A percentile compares a stretch with the other conserved stretches of the same genome.
Conservation (phyloP, 2,329 filamentous ascomycete genomes). For the Scedosporium apiospermum region DNA sequence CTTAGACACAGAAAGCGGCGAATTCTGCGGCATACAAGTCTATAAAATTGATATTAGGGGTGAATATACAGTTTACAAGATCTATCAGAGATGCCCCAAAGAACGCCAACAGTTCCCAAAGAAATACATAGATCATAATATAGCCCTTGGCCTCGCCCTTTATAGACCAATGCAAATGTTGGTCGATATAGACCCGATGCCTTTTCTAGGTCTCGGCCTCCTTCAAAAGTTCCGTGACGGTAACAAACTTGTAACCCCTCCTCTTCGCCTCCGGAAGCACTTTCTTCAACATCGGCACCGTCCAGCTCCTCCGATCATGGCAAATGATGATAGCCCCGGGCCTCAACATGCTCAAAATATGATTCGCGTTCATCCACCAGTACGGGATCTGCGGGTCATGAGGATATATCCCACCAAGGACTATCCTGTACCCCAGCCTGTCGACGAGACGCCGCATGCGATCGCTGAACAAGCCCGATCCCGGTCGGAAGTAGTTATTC, state of each 20-base stretch:
- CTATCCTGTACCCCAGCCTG: conserved; percentile 57
- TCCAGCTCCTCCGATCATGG: conserved; percentile 80
- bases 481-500: conserved; percentile 68
- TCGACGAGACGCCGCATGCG: conserved; percentile 55
- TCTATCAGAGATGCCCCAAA: too few species aligned
- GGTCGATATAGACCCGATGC: too few species aligned
- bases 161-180: too few species aligned
- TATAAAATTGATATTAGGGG: too few species aligned
- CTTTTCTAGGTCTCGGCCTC: conserved; percentile 1
- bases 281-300: conserved; percentile 62
- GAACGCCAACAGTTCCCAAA: too few species aligned
- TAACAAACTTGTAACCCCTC: conserved; percentile 63
- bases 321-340: conserved; percentile 76
- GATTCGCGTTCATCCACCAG: conserved; percentile 60
- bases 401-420: conserved; percentile 80
- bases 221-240: conserved; percentile 56
- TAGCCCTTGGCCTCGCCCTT: too few species aligned
- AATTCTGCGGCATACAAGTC: too few species aligned
- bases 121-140: too few species aligned
- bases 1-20: too few species aligned
- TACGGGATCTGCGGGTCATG: conserved; percentile 80
- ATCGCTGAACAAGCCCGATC: conserved; percentile 71
- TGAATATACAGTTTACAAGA: too few species aligned
- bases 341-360: conserved; percentile 70
- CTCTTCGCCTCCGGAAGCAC: conserved; percentile 63